Percentiles rank a stretch among this genome's conserved stretches.
Conservation (phyloP, 139 green algal species). For the Helicosporidium sp. region DNA sequence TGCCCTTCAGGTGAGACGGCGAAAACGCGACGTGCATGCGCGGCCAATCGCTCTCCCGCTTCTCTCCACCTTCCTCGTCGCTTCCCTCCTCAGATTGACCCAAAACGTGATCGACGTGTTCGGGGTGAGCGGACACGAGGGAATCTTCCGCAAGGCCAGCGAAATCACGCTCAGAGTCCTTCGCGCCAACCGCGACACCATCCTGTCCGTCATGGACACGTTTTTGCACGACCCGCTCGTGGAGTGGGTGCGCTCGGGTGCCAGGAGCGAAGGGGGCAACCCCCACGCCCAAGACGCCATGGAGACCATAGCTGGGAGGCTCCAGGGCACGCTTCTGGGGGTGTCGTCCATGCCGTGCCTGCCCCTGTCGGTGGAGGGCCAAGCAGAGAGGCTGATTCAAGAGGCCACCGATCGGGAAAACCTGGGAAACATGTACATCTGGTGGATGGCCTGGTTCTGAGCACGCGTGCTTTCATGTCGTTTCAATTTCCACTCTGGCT, state of each 20-base stretch:
- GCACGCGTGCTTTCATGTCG: too few species aligned
- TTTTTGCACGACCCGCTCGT: slow-evolving; percentile 94
- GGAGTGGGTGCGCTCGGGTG: slow-evolving; percentile 49
- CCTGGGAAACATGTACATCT: slow-evolving; percentile 59
- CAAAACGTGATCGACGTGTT: slow-evolving; percentile 93
- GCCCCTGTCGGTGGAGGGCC: slow-evolving; percentile 61
- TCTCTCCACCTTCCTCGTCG: too few species aligned
- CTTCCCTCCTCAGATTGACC: slow-evolving; percentile 48
- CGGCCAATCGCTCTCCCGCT: too few species aligned
- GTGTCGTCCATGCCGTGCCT: slow-evolving; percentile 56
- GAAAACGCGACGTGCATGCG: too few species aligned
- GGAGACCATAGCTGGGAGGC: slow-evolving; percentile 43
- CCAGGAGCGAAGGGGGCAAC: slow-evolving; percentile 29
- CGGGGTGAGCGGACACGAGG: slow-evolving; percentile 74
- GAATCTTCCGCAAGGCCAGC: slow-evolving; percentile 54
- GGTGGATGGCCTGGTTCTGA: slow-evolving; percentile 15
- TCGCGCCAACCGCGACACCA: slow-evolving; percentile 45
- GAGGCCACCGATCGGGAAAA: slow-evolving; percentile 73
- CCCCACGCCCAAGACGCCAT: slow-evolving; percentile 56
- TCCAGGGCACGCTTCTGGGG: slow-evolving; percentile 69
- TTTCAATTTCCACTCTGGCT: too few species aligned
- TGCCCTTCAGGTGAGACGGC: slow-evolving; percentile 55
- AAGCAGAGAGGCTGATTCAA: slow-evolving; percentile 66
- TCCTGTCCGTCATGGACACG: slow-evolving; percentile 84
- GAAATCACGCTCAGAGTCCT: slow-evolving; percentile 75